Percentiles rank a stretch among this genome's conserved stretches.
phyloP scores from a whole-genome alignment of 2,329 filamentous ascomycete genomes.

The Emmonsiellopsis sp. region DNA sequence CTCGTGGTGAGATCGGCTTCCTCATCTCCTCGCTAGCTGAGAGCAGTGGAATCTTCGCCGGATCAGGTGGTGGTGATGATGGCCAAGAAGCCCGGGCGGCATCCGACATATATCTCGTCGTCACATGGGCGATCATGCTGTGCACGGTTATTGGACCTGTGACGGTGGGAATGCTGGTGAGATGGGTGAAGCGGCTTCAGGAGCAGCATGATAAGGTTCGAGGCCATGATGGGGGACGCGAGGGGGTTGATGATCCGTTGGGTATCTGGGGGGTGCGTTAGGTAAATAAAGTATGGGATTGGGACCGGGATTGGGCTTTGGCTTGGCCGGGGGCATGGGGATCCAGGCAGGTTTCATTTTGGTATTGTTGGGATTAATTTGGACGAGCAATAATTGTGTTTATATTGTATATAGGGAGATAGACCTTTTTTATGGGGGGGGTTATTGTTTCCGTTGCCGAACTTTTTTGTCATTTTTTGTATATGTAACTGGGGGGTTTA shows the following conservation, averaged over 20 bases:
- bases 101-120: slow-evolving; percentile 42
- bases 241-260: slow-evolving; percentile 26
- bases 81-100: slow-evolving; percentile 10
- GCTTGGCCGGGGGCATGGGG: no score
- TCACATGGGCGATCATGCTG: slow-evolving; percentile 47
- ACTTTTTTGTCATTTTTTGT: no score
- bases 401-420: not conserved
- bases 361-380: no score
- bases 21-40: slow-evolving; percentile 63
- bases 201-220: slow-evolving; percentile 3
- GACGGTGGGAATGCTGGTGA: slow-evolving; percentile 40
- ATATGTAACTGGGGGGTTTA: no score
- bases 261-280: slow-evolving; percentile 33
- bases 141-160: slow-evolving; percentile 47
- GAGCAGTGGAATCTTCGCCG: slow-evolving; percentile 39
- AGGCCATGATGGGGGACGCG: slow-evolving; percentile 4
- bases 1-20: slow-evolving; percentile 72
- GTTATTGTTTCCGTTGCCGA: no score
- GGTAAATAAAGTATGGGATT: no score
- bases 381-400: not conserved
- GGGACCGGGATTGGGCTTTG: no score
- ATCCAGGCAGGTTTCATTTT: no score
- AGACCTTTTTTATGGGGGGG: not conserved
- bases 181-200: slow-evolving; percentile 34
- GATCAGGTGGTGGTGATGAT: not conserved